Percentiles rank a stretch among this genome's conserved stretches.
Conservation (phyloP, 108 stramenopile species). For the Cylindrotheca fusiformis region DNA sequence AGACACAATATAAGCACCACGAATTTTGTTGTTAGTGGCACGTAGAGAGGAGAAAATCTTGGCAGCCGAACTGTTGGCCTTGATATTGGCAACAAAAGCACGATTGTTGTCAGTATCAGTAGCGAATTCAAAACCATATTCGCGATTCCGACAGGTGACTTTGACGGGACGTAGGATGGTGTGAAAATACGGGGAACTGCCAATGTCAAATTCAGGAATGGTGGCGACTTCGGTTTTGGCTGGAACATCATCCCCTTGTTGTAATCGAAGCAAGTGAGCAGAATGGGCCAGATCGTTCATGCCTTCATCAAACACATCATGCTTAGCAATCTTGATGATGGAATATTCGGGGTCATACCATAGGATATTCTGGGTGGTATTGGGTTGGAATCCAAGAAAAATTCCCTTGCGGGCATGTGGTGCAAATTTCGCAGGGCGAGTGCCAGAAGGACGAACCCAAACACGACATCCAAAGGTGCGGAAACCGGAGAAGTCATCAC, state of each 20-base stretch:
- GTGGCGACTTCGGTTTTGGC: too few species aligned
- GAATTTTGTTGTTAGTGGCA: too few species aligned
- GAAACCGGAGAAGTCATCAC: too few species aligned
- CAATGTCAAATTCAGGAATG: too few species aligned
- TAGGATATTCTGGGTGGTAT: conserved; percentile 23
- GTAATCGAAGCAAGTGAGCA: conserved; percentile 2
- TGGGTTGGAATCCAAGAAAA: too few species aligned
- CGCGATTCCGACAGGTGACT: too few species aligned
- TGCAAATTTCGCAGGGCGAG: conserved; percentile 14
- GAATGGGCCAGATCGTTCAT: conserved; percentile 33
- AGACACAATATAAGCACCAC: too few species aligned
- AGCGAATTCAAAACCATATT: neutral
- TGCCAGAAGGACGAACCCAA: conserved; percentile 14
- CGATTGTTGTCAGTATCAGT: neutral
- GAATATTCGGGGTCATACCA: conserved; percentile 19
- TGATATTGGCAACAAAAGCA: neutral
- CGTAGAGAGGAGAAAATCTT: neutral
- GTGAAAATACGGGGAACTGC: too few species aligned
- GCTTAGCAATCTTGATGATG: conserved; percentile 26
- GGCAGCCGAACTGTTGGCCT: neutral
- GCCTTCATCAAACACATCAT: conserved; percentile 42
- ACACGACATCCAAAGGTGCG: conserved; percentile 42
- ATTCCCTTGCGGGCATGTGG: too few species aligned
- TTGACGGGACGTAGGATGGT: too few species aligned
- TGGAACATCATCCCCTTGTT: neutral